Base-by-base conservation (phyloP, 2,329 filamentous ascomycete genomes). In the Xylaria hypoxylon region DNA sequence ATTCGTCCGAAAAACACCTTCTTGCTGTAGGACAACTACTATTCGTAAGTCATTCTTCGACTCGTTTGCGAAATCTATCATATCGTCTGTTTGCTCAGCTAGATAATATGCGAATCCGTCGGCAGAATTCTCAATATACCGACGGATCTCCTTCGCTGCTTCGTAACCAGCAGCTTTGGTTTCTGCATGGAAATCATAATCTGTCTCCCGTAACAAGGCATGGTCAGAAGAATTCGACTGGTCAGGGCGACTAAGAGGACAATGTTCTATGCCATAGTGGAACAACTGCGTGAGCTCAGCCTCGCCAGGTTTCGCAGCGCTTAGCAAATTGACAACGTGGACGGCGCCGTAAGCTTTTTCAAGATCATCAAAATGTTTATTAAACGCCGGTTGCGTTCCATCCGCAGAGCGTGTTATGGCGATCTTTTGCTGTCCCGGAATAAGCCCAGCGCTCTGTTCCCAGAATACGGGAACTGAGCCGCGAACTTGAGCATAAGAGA, bases 131-230 rank as follows among this genome's bases (percentile, higher is more conserved):
- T 92, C 88, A 40, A 98, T 92, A 72, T 92, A 90, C 55, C 88
- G 86, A 51, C 90, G 89, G 68, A 99, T 97, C 72, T 91, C 88
- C 71, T 87, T 90, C n/a, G 95, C 96, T 62, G 93, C 93, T 77
- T 97, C 94, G 76, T 97, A 98, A 2, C 95, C 95, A 62, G 87
- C 91, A 0, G 92, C 93, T 74, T 92, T 92, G 1, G 96, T 97
- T 78, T 98, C 94, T 3, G 94, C 95, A 76, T 98, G 94, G 67
- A 99, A 98, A 79, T 99, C 96, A 76, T 96, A 99, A 75, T 97
- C 93, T 0, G 95, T 97, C 65, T 91, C 87, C 68, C 87, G 87
- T 33, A 98, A 80, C 42, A 97, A 84, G 53, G 91, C 87, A 74
- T 95, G 92, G 67, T 93, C 92, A 42, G 82, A 80, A 2, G 85